Evolutionary conservation across 768 basidiomycete species (phyloP).

Genomic region (Trametes sanguinea): DNA sequence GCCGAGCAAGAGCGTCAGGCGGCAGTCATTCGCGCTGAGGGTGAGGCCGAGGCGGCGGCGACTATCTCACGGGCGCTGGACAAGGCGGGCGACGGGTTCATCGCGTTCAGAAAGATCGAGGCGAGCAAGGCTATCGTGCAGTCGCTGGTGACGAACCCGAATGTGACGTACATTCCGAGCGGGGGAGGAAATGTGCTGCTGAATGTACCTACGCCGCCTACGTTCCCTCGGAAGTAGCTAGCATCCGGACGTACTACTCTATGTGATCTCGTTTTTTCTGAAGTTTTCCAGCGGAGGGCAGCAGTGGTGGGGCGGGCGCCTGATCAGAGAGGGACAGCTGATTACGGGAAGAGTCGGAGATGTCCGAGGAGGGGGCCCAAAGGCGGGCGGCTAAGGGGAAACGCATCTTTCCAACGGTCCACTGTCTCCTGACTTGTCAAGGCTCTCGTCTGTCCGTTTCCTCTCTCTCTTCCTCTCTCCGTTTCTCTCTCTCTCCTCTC

Average conservation of each 20-base stretch:
- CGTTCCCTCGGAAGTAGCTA: conserved; percentile 32
- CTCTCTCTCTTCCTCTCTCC: conserved; percentile 38
- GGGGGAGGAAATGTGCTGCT: conserved; percentile 78
- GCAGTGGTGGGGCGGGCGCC: not conserved
- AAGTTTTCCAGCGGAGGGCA: not conserved
- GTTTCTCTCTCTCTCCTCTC: conserved; percentile 50
- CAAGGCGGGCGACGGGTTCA: conserved; percentile 94
- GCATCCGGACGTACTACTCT: conserved; percentile 9
- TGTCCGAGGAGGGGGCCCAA: conserved; percentile 23
- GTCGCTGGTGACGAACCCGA: conserved; percentile 74
- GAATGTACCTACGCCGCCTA: conserved; percentile 68
- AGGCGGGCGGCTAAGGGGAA: conserved; percentile 13
- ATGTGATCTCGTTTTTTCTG: not conserved
- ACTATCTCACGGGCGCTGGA: conserved; percentile 91
- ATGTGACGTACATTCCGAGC: conserved; percentile 89
- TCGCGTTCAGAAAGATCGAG: conserved; percentile 94
- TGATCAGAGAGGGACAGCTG: conserved; percentile 16
- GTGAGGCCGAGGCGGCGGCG: conserved; percentile 95
- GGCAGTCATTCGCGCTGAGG: conserved; percentile 96
- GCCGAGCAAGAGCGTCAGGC: conserved; percentile 99
- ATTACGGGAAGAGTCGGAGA: conserved; percentile 29
- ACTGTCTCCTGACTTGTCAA: conserved; percentile 34
- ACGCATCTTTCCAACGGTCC: conserved; percentile 25
- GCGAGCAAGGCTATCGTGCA: conserved; percentile 96
- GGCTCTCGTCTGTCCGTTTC: conserved; percentile 37